Base-by-base conservation (phyloP, 2,329 filamentous ascomycete species). In the Stemphylium vesicarium region DNA sequence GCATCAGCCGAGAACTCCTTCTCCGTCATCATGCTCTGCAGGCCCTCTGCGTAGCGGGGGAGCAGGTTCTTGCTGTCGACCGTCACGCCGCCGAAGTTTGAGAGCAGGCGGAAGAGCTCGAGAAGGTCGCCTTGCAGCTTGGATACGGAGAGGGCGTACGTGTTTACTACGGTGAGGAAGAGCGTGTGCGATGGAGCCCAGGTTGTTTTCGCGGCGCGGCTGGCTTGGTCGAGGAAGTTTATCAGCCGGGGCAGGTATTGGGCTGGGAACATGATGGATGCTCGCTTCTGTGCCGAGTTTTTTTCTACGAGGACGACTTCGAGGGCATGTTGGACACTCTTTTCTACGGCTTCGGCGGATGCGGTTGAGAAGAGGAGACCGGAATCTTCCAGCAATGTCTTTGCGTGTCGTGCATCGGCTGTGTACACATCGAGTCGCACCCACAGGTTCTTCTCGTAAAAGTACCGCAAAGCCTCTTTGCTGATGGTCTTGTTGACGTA, bases 241-340 rank as follows among this genome's bases (percentile, higher is more conserved):
- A 75, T 65, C n/a, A 75, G 50, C 0, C 72, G 64, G 0, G 72
- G 72, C 0, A 75, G 57, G 32, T 75, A 75, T 24, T 74, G 71
- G 1, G 71, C 71, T 0, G 72, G 72, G 24, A 75, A 75, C 50
- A 75, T 63, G 10, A 73, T 65, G 0, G 24, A 43, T 2, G 69
- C 66, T 18, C 70, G 57, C 36, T 64, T 72, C 51, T 67, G 59
- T 5, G 44, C 56, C 38, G 66, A 71, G 26, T 63, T 59, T 50
- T 72, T 69, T 36, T 74, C 70, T 1, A 69, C 58, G 5, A 75
- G 52, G 0, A 60, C 62, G 3, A 75, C 18, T 2, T 74, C 69
- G 18, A 75, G 55, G 0, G 69, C 70, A 26, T 74, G 69, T 6
- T 48, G 51, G 6, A 39, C 62, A 1, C 53, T 50, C 2, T 33